These are phyloP conservation scores for Prunella vulgaris DNA, from an alignment of 257 asterid genomes.

Conservation along the genomic window DNA sequence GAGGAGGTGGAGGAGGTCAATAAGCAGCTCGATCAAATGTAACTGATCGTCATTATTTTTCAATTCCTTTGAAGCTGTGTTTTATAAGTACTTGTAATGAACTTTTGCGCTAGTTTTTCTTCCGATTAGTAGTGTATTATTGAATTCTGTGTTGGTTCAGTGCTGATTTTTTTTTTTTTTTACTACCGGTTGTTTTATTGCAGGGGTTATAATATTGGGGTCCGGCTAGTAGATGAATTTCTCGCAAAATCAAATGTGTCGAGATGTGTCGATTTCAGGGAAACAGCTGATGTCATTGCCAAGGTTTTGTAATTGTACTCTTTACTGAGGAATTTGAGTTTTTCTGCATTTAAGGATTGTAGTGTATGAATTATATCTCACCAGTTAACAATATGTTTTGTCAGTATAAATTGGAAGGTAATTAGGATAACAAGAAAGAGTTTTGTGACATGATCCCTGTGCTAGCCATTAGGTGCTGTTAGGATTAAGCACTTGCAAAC, in stretches of 20 bases:
- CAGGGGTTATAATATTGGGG: slow-evolving; percentile 90
- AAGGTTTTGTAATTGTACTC: slow-evolving; percentile 51
- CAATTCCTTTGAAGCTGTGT: not conserved
- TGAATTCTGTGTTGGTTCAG: not conserved
- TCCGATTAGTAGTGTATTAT: not conserved
- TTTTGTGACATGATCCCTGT: not conserved
- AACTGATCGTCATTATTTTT: not conserved
- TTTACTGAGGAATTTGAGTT: slow-evolving; percentile 10
- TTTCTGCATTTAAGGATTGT: not conserved
- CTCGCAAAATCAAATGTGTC: slow-evolving; percentile 87
- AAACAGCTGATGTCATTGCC: slow-evolving; percentile 96
- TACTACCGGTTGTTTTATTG: slow-evolving; percentile 7
- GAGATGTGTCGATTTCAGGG: slow-evolving; percentile 92
- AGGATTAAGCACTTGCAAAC: not conserved
- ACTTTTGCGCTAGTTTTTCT: not conserved
- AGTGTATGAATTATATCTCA: not conserved
- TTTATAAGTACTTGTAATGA: not conserved
- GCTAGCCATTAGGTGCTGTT: not conserved
- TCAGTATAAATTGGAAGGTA: not conserved
- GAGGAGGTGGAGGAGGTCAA: slow-evolving; percentile 98
- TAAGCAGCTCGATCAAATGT: slow-evolving; percentile 97
- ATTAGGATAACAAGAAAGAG: not conserved
- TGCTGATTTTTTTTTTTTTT: slow-evolving; percentile 14
- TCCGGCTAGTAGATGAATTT: slow-evolving; percentile 84
- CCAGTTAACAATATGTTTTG: no score